Conservation (phyloP, 2,329 filamentous ascomycete species). For the Fusarium scirpi region DNA sequence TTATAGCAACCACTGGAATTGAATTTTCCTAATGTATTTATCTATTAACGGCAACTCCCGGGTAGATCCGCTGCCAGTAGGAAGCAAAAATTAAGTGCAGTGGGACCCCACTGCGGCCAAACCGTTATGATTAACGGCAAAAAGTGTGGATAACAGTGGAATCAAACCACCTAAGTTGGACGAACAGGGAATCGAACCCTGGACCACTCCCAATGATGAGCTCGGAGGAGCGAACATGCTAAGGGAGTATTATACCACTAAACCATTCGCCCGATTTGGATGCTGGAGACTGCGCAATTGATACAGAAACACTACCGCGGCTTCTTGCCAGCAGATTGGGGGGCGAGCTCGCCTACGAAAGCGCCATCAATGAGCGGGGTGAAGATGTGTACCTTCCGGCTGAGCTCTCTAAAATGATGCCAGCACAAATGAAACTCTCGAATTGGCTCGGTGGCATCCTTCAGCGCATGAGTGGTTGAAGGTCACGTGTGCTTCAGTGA, state of each 20-base stretch:
- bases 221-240: slow-evolving; percentile 10
- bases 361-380: neutral
- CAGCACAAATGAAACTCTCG: neutral
- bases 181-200: slow-evolving; percentile 43
- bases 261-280: slow-evolving; percentile 37
- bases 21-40: too few species aligned
- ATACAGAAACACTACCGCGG: fast-evolving
- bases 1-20: too few species aligned
- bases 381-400: neutral
- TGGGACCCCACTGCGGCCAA: too few species aligned
- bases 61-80: neutral
- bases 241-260: slow-evolving; percentile 44
- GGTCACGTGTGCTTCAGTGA: neutral
- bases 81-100: neutral
- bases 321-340: neutral
- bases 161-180: slow-evolving; percentile 26
- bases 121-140: neutral
- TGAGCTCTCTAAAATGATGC: neutral
- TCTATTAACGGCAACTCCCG: too few species aligned
- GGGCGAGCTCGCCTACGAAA: fast-evolving
- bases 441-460: neutral
- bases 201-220: slow-evolving; percentile 33
- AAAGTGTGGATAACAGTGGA: slow-evolving; percentile 31
- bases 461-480: neutral
- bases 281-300: fast-evolving